These are phyloP conservation scores for Crassisporium funariophilum DNA, from an alignment of 768 basidiomycete genomes.

Conservation along the genomic window DNA sequence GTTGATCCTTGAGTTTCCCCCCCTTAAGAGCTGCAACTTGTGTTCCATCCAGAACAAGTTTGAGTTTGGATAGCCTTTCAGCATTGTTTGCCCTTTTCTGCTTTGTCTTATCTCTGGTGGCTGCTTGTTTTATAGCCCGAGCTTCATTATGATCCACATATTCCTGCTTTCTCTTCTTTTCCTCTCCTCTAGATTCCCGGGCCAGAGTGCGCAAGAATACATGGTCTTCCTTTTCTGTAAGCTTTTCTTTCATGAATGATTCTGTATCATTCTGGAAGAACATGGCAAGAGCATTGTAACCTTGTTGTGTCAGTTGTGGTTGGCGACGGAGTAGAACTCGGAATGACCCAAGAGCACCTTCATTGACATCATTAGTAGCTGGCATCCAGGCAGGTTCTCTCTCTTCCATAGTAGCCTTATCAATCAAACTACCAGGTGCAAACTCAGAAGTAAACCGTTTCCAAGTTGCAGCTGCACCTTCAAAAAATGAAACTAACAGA, in stretches of 20 bases:
- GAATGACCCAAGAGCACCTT: slow-evolving; percentile 27
- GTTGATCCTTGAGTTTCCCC: slow-evolving; percentile 5
- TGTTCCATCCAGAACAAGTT: slow-evolving; percentile 8
- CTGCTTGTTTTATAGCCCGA: slow-evolving; percentile 6
- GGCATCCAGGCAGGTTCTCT: slow-evolving; percentile 26
- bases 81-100: slow-evolving; percentile 5
- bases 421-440: slow-evolving; percentile 26
- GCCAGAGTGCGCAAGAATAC: slow-evolving; percentile 1
- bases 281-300: slow-evolving; percentile 17
- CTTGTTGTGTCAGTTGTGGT: slow-evolving; percentile 18
- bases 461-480: slow-evolving; percentile 20
- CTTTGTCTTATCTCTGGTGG: slow-evolving; percentile 2
- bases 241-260: slow-evolving; percentile 10
- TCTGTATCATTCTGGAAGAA: slow-evolving; percentile 15
- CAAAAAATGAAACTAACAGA: slow-evolving; percentile 7
- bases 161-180: slow-evolving; percentile 2
- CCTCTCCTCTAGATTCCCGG: slow-evolving; percentile 5
- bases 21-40: slow-evolving; percentile 7
- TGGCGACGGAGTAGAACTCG: slow-evolving; percentile 14
- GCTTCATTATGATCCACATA: not conserved
- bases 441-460: slow-evolving; percentile 10
- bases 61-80: not conserved
- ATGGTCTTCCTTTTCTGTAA: slow-evolving; percentile 9
- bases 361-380: slow-evolving; percentile 33
- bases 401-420: slow-evolving; percentile 19